Evolutionary conservation across 495 filamentous ascomycete species (phyloP).

Genomic region (Pyronema omphalodes): DNA sequence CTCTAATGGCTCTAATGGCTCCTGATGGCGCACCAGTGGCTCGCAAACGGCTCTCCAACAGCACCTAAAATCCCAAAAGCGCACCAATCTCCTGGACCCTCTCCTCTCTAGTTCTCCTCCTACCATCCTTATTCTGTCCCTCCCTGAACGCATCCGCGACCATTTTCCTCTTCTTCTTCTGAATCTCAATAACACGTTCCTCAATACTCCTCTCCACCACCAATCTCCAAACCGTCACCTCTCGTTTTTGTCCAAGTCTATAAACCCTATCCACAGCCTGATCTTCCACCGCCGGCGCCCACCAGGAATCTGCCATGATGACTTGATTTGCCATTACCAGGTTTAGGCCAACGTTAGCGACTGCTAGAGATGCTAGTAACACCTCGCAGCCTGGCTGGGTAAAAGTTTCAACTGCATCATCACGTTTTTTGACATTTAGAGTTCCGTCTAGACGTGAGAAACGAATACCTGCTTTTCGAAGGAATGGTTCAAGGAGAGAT

Average conservation of each 20-base stretch:
- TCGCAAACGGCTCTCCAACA: no score
- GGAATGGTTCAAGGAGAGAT: constrained; percentile 53
- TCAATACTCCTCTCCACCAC: constrained; percentile 77
- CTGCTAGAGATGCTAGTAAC: constrained; percentile 64
- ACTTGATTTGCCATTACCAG: constrained; percentile 78
- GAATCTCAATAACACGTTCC: constrained; percentile 64
- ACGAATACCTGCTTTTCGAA: constrained; percentile 40
- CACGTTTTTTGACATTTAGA: constrained; percentile 49
- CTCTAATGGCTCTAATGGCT: no score
- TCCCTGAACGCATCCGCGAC: constrained; percentile 63
- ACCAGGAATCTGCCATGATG: constrained; percentile 73
- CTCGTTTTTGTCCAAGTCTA: constrained; percentile 62
- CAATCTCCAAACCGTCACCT: constrained; percentile 61
- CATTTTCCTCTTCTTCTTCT: constrained; percentile 61
- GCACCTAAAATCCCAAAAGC: neutral
- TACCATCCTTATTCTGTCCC: constrained; percentile 24
- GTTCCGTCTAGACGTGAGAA: constrained; percentile 70
- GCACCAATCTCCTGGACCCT: neutral
- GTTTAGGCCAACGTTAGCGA: constrained; percentile 78
- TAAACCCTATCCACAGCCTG: constrained; percentile 87
- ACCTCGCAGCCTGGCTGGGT: constrained; percentile 49
- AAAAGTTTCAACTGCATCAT: constrained; percentile 41
- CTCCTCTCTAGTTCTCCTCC: neutral
- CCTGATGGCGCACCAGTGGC: no score
- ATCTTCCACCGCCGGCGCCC: constrained; percentile 86